Evolutionary conservation across 441 rosid genomes (phyloP), one percentile per base, ranked within the genome.

Genomic region (Jatropha podagrica): DNA sequence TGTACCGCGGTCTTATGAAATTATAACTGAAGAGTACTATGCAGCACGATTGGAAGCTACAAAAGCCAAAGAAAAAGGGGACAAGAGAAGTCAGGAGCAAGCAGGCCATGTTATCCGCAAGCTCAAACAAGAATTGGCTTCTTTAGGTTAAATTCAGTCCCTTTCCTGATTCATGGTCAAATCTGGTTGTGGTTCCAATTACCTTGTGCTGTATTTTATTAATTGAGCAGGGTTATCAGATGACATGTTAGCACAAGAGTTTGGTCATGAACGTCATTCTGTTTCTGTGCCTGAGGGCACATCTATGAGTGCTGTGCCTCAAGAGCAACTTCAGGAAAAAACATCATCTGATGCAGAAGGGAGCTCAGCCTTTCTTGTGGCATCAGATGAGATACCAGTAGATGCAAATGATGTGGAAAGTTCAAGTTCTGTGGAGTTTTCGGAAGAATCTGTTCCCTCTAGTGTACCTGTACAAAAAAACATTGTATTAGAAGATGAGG

Each of bases 61-160:
- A 76, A 83, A 84, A 81, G 94, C 99, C 78, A 95, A 95, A 86
- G 92, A 84, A 65, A 87, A 79, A 62, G 76, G 83, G 72, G 96
- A 95, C 83, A 93, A 88, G 81, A 86, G 76, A 68, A 84, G 89
- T 63, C 95, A 93, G 85, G 91, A 86, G 77, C 84, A 77, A 81
- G 94, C 96, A 48, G 92, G 97, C 76, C 77, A 70, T 70, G 81
- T 80, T 41, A 91, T 93, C 80, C 88, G 89, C 76, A 84, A 88
- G 85, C 93, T 95, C 81, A 95, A 95, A 89, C 94, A 90, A 81
- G 98, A 95, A 84, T 82, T 95, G 81, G 82, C 92, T 79, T 90
- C 91, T 78, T 87, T 90, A 84, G 99, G 97, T 91, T 67, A 73
- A 60, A 74, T 76, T 82, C 74, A 63, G 49, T 77, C 63, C 32